A percentile compares a stretch with the other conserved stretches of the same genome.
These are phyloP conservation scores for Odontarrhena argentea DNA, from an alignment of 345 rosid genomes.

Conservation along the genomic window DNA sequence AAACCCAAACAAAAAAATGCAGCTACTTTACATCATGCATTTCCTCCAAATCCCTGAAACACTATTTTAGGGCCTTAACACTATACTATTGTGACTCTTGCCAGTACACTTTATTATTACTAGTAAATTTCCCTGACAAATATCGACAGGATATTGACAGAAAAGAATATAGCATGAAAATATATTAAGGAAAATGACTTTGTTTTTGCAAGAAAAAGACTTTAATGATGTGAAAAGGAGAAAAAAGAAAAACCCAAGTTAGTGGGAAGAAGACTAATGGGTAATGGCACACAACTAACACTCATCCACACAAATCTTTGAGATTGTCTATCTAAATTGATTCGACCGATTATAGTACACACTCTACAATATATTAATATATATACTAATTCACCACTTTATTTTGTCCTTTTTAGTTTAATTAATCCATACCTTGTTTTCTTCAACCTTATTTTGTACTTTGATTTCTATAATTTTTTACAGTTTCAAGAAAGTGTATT, in stretches of 20 bases:
- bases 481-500: too few relatives aligned
- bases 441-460: not conserved
- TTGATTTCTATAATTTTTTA: not conserved
- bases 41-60: too few relatives aligned
- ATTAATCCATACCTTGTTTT: slow-evolving; percentile 1
- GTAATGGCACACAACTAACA: slow-evolving; percentile 32
- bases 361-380: slow-evolving; percentile 15
- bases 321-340: slow-evolving; percentile 32
- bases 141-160: not conserved
- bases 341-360: slow-evolving; percentile 42
- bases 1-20: too few relatives aligned
- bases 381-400: slow-evolving; percentile 1
- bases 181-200: not conserved
- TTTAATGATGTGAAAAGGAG: slow-evolving; percentile 25
- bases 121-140: not conserved
- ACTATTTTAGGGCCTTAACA: too few relatives aligned
- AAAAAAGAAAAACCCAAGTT: slow-evolving; percentile 15
- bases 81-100: too few relatives aligned
- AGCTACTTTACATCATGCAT: too few relatives aligned
- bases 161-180: not conserved
- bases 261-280: slow-evolving; percentile 32
- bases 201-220: not conserved
- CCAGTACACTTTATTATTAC: too few relatives aligned
- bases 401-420: slow-evolving; percentile 8
- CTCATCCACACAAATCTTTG: slow-evolving; percentile 30